A percentile compares a stretch with the other conserved stretches of the same genome.
Evolutionary conservation across 805 yeast species (phyloP).

Genomic region (Myxozyma mucilagina): DNA sequence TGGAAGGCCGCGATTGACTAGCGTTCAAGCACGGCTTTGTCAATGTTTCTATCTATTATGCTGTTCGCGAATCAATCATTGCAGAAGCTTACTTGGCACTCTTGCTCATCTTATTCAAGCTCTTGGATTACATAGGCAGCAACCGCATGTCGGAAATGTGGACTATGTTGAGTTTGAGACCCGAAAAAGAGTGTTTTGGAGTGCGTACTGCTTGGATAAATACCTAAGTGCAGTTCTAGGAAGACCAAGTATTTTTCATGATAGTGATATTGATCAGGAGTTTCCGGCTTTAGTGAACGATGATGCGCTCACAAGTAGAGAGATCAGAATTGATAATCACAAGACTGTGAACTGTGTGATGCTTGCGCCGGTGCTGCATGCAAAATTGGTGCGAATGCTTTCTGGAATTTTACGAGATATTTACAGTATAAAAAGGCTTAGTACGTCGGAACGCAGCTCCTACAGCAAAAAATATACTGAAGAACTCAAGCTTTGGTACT

Average conservation of each 20-base stretch:
- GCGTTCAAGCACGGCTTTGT: conserved; percentile 27
- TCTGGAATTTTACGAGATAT: conserved; percentile 19
- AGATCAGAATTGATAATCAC: not conserved
- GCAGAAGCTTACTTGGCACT: conserved; percentile 26
- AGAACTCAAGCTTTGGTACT: conserved; percentile 16
- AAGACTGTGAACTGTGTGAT: conserved; percentile 11
- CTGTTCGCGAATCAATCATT: conserved; percentile 29
- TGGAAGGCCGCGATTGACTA: conserved; percentile 19
- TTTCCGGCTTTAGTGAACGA: conserved; percentile 23
- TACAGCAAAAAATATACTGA: conserved; percentile 7
- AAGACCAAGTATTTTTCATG: conserved; percentile 51
- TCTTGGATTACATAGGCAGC: conserved; percentile 24
- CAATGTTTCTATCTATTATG: conserved; percentile 24
- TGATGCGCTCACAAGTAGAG: conserved; percentile 5
- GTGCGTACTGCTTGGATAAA: conserved; percentile 39
- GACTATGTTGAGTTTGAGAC: conserved; percentile 31
- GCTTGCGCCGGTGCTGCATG: conserved; percentile 27
- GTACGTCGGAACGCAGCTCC: not conserved
- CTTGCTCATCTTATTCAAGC: conserved; percentile 27
- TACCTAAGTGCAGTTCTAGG: conserved; percentile 52
- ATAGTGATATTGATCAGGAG: conserved; percentile 48
- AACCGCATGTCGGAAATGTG: not conserved
- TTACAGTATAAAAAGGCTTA: conserved; percentile 10
- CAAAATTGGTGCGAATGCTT: conserved; percentile 13
- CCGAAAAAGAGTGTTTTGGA: conserved; percentile 34